These are phyloP conservation scores for Paracorniculantispora psalliotae DNA, from an alignment of 2,329 filamentous ascomycete species.

Conservation along the genomic window DNA sequence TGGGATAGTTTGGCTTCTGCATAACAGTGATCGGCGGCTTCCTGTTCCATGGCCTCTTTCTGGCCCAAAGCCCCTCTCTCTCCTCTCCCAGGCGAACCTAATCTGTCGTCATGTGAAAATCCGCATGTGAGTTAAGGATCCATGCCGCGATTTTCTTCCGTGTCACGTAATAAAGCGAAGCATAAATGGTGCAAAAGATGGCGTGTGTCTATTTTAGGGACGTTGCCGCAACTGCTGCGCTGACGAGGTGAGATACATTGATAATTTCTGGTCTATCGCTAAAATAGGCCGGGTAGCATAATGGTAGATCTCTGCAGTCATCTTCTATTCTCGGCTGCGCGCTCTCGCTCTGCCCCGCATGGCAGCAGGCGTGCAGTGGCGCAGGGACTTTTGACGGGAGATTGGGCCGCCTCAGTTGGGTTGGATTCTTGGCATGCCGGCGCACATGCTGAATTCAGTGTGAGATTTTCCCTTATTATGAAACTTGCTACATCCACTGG, in stretches of 20 bases:
- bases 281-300: neutral
- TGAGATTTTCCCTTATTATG: neutral
- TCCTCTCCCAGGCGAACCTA: too few species aligned
- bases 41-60: too few species aligned
- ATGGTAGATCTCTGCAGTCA: neutral
- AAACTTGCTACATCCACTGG: neutral
- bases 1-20: neutral
- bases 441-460: neutral
- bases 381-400: neutral
- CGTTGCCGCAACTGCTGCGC: neutral
- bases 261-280: neutral
- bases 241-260: neutral
- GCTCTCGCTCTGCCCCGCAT: neutral
- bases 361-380: neutral
- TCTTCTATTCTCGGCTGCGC: neutral
- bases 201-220: neutral
- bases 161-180: neutral
- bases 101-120: too few species aligned
- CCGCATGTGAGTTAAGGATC: too few species aligned
- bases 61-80: too few species aligned
- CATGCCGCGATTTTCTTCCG: too few species aligned
- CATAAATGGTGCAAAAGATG: neutral
- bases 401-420: neutral
- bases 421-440: neutral
- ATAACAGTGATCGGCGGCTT: neutral